phyloP scores from a whole-genome alignment of 2,329 filamentous ascomycete genomes.

The Paecilomyces formosus region DNA sequence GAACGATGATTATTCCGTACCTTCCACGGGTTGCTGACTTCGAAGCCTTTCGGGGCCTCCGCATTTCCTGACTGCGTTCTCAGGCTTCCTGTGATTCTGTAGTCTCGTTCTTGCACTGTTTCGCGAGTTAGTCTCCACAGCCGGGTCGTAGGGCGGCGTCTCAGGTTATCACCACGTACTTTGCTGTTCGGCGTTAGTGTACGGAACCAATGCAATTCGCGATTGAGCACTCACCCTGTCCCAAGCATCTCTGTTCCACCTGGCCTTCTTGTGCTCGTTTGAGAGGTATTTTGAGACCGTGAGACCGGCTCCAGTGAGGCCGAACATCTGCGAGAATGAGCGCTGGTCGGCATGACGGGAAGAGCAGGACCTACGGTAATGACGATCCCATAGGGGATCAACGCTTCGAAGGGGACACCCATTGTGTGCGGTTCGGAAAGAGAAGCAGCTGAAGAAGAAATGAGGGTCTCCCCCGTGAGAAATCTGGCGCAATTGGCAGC shows the following conservation, averaged over 20 bases:
- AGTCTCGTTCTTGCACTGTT: constrained; percentile 61
- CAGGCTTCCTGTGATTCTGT: constrained; percentile 53
- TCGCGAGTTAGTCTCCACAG: constrained; percentile 18
- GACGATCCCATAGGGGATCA: constrained; percentile 59
- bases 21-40: constrained; percentile 62
- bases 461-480: neutral
- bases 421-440: constrained; percentile 30
- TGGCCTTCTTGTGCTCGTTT: constrained; percentile 55
- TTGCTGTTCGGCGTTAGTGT: constrained; percentile 45
- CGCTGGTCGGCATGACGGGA: constrained; percentile 7
- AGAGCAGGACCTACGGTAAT: constrained; percentile 43
- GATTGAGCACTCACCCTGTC: constrained; percentile 48
- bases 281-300: constrained; percentile 51
- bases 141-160: constrained; percentile 8
- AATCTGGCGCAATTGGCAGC: neutral
- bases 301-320: constrained; percentile 51
- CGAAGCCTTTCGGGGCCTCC: constrained; percentile 54
- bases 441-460: neutral
- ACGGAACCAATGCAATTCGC: neutral
- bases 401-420: constrained; percentile 61
- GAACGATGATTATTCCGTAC: constrained; percentile 33
- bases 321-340: constrained; percentile 47
- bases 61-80: constrained; percentile 56
- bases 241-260: constrained; percentile 56
- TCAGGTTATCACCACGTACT: constrained; percentile 34